phyloP scores from a whole-genome alignment of 768 basidiomycete genomes.

The Russula sp. region DNA sequence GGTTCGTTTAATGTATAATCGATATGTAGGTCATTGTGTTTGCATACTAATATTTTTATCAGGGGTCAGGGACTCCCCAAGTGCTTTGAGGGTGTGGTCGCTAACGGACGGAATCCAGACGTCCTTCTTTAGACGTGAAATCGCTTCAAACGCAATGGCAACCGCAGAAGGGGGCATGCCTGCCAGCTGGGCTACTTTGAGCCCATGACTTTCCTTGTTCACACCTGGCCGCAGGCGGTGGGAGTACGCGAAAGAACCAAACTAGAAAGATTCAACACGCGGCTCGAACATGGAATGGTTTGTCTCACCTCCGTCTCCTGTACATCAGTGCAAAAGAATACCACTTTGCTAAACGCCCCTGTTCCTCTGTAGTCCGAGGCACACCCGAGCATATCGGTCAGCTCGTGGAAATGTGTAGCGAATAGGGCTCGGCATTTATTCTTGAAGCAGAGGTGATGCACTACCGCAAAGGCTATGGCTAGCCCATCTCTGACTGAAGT shows the following conservation, averaged over 20 bases:
- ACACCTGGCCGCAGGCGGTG: slow-evolving; percentile 77
- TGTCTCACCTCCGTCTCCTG: slow-evolving; percentile 62
- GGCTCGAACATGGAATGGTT: not conserved
- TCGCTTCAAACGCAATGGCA: slow-evolving; percentile 48
- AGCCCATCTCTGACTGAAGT: slow-evolving; percentile 90
- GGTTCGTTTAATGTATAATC: not conserved
- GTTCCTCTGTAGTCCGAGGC: slow-evolving; percentile 35
- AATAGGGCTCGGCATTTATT: slow-evolving; percentile 84
- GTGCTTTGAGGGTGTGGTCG: slow-evolving; percentile 4
- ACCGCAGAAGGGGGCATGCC: slow-evolving; percentile 67
- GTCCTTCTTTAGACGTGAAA: slow-evolving; percentile 34
- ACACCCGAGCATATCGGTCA: slow-evolving; percentile 77
- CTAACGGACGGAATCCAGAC: not conserved
- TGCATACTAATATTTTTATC: too few relatives aligned
- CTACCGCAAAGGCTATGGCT: slow-evolving; percentile 87
- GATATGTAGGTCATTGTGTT: not conserved
- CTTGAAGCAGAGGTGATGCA: slow-evolving; percentile 68
- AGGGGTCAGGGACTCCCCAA: slow-evolving; percentile 18
- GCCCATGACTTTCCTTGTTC: slow-evolving; percentile 83
- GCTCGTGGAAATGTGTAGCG: slow-evolving; percentile 97
- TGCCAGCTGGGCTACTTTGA: slow-evolving; percentile 84
- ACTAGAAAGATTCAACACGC: slow-evolving; percentile 34
- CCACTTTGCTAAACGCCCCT: slow-evolving; percentile 52
- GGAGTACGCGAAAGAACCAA: slow-evolving; percentile 74
- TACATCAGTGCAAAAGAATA: slow-evolving; percentile 87